These are phyloP conservation scores for Eimeria maxima DNA, from an alignment of 169 alveolate genomes.

Conservation along the genomic window DNA sequence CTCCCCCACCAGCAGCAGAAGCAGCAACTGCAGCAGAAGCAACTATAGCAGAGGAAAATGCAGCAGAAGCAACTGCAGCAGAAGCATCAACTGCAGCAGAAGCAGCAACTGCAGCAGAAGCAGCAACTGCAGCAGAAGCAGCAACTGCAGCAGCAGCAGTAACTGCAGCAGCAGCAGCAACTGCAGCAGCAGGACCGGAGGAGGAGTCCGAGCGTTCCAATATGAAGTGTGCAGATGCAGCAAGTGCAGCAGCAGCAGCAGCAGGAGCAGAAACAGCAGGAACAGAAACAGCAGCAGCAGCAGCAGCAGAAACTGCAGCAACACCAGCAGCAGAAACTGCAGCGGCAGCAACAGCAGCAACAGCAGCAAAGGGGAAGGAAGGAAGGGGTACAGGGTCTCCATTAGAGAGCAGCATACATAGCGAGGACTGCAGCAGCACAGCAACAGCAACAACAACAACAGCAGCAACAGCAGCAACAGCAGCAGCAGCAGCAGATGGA, in stretches of 20 bases:
- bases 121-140: background rate
- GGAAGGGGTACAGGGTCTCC: background rate
- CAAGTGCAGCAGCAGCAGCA: background rate
- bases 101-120: background rate
- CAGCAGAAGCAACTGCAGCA: too few relatives aligned
- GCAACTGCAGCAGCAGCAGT: background rate
- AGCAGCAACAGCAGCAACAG: constrained; percentile 3
- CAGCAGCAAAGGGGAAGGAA: background rate
- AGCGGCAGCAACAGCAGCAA: background rate
- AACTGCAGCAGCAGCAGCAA: background rate
- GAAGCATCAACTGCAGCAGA: too few relatives aligned
- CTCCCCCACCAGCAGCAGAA: background rate
- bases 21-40: background rate
- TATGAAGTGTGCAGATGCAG: background rate
- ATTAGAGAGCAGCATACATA: background rate
- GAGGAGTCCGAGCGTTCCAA: too few relatives aligned
- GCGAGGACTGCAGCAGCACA: background rate
- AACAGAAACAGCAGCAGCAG: background rate
- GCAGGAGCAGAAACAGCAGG: background rate
- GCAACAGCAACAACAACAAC: background rate
- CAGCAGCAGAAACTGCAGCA: constrained; percentile 3
- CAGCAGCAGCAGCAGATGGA: constrained; percentile 13
- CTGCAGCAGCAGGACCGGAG: background rate
- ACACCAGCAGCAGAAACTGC: constrained; percentile 5
- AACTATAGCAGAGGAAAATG: too few relatives aligned